Conservation (phyloP, 2,329 filamentous ascomycete genomes). For the Aureobasidium lini region DNA sequence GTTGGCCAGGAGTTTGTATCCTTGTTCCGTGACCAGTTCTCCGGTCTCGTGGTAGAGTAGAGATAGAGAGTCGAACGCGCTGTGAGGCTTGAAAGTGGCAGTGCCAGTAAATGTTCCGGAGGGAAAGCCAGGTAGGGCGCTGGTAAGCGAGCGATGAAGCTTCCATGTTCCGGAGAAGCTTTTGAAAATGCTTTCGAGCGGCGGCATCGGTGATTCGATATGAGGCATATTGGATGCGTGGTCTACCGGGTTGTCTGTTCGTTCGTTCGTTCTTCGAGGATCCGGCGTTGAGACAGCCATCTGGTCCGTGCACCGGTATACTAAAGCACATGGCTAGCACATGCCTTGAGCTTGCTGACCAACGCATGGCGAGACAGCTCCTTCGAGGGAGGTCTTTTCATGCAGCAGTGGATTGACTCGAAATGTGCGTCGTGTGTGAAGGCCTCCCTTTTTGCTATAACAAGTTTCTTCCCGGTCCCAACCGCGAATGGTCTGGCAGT, state of each 20-base stretch:
- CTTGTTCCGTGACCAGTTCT: conserved; percentile 30
- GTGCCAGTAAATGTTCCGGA: conserved; percentile 30
- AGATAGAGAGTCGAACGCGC: conserved; percentile 20
- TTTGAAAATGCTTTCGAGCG: conserved; percentile 24
- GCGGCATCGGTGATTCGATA: conserved; percentile 7
- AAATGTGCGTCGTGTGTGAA: no score
- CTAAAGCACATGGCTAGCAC: not conserved
- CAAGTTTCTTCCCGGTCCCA: no score
- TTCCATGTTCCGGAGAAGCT: conserved; percentile 28
- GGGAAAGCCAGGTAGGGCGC: conserved; percentile 27
- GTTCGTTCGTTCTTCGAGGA: not conserved
- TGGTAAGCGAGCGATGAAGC: conserved; percentile 26
- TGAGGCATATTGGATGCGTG: not conserved
- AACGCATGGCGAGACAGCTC: no score
- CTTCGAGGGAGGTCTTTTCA: no score
- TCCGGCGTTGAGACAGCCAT: not conserved
- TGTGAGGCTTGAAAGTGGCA: conserved; percentile 27
- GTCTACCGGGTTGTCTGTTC: not conserved
- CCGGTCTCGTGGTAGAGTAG: conserved; percentile 30
- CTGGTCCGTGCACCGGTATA: not conserved
- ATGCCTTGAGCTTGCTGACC: no score
- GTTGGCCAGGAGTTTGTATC: conserved; percentile 49
- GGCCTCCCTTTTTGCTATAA: no score
- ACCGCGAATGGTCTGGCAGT: no score
- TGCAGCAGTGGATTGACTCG: no score